Conservation (phyloP, 345 rosid species). For the Gynandropsis gynandra region DNA sequence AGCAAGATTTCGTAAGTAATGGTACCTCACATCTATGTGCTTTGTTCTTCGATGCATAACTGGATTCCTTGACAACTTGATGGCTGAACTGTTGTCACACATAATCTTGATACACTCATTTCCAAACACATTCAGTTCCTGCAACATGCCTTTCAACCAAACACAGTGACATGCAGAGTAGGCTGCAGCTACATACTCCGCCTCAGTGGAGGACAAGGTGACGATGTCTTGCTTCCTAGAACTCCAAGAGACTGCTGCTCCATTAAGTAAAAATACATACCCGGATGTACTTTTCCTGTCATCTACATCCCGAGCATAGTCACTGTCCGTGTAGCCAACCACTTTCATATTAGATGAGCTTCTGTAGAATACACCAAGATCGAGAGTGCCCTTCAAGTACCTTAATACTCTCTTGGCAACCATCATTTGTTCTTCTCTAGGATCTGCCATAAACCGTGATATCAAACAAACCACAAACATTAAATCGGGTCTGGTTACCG, state of each 20-base stretch:
- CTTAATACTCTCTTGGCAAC: neutral
- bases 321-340: neutral
- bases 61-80: neutral
- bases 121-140: neutral
- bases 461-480: neutral
- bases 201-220: neutral
- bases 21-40: too few species aligned
- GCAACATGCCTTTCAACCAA: neutral
- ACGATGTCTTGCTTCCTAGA: neutral
- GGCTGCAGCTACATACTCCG: too few species aligned
- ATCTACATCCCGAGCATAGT: too few species aligned
- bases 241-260: neutral
- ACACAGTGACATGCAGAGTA: neutral
- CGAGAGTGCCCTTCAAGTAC: conserved; percentile 1
- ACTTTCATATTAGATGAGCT: neutral
- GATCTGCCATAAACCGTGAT: neutral
- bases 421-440: neutral
- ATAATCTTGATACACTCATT: neutral
- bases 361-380: neutral
- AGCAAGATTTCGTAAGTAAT: conserved; percentile 1
- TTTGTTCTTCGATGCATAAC: neutral
- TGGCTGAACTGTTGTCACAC: neutral
- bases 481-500: neutral
- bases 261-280: neutral
- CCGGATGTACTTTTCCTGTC: neutral